These are phyloP conservation scores for Gaeumannomyces tritici DNA, from an alignment of 2,329 filamentous ascomycete genomes.

Conservation along the genomic window DNA sequence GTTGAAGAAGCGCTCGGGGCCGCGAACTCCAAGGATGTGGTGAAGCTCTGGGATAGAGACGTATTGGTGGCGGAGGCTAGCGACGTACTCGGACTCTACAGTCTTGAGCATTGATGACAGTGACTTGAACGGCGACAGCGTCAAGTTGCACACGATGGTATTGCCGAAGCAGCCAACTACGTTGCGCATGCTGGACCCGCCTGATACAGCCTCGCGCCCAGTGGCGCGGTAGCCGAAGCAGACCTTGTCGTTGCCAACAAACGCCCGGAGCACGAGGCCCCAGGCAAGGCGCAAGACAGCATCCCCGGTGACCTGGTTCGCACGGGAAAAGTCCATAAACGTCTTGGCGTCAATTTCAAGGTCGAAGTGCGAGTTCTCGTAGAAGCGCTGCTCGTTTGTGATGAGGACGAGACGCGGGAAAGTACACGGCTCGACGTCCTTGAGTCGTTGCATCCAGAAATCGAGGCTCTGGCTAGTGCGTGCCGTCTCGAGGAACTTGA, in stretches of 20 bases:
- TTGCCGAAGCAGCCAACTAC: slow-evolving; percentile 38
- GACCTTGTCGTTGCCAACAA: slow-evolving; percentile 40
- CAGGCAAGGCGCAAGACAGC: slow-evolving; percentile 49
- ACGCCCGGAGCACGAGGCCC: slow-evolving; percentile 46
- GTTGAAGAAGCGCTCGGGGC: slow-evolving; percentile 35
- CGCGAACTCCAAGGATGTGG: slow-evolving; percentile 32
- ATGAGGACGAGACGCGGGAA: slow-evolving; percentile 31
- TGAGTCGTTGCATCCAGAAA: slow-evolving; percentile 35
- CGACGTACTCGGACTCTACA: slow-evolving; percentile 20
- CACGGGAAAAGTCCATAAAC: slow-evolving; percentile 32
- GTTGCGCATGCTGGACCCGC: slow-evolving; percentile 22
- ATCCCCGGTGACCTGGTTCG: slow-evolving; percentile 31
- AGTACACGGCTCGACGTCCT: slow-evolving; percentile 27
- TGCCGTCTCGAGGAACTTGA: slow-evolving; percentile 23
- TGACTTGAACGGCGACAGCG: slow-evolving; percentile 21
- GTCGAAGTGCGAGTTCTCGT: slow-evolving; percentile 26
- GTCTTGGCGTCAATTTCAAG: slow-evolving; percentile 28
- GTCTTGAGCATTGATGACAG: slow-evolving; percentile 21
- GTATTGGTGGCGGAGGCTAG: slow-evolving; percentile 29
- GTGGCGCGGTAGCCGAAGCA: slow-evolving; percentile 43
- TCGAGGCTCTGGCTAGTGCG: slow-evolving; percentile 25
- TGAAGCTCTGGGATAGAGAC: slow-evolving; percentile 36
- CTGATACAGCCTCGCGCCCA: slow-evolving; percentile 32
- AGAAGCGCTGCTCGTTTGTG: slow-evolving; percentile 13
- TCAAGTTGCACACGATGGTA: slow-evolving; percentile 23